Conservation (phyloP, 2,329 filamentous ascomycete genomes). For the Aspergillus costaricaensis region DNA sequence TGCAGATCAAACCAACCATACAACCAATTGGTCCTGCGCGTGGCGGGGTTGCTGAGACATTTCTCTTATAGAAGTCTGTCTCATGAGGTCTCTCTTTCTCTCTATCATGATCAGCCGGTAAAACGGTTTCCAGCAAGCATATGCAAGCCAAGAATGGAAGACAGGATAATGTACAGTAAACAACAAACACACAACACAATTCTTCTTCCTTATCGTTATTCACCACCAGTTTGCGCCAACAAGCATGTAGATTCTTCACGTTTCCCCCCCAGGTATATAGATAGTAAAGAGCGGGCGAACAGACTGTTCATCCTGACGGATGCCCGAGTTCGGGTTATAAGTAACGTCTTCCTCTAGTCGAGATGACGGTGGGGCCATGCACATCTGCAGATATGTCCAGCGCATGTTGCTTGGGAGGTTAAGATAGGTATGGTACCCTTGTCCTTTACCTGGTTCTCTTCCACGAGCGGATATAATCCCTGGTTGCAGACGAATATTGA, state of each 20-base stretch:
- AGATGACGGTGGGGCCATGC: no score
- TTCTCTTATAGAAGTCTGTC: not conserved
- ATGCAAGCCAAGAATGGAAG: not conserved
- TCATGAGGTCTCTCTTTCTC: not conserved
- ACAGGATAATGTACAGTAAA: slow-evolving; percentile 4
- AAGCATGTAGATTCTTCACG: not conserved
- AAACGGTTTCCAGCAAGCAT: not conserved
- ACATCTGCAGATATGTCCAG: no score
- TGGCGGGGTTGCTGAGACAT: not conserved
- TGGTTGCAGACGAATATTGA: no score
- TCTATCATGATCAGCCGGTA: not conserved
- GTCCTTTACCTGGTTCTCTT: no score
- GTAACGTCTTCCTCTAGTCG: no score
- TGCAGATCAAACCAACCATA: no score
- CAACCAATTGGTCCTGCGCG: not conserved
- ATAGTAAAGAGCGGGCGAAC: not conserved
- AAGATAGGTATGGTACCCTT: no score
- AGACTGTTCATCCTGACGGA: no score
- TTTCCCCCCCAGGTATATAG: not conserved
- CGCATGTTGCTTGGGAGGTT: no score
- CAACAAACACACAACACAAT: not conserved
- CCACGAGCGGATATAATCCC: no score
- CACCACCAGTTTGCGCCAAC: not conserved
- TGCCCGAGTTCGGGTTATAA: no score
- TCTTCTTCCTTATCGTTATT: not conserved